Evolutionary conservation across 148 eudicot species (phyloP).

Genomic region (Nepenthes gracilis): DNA sequence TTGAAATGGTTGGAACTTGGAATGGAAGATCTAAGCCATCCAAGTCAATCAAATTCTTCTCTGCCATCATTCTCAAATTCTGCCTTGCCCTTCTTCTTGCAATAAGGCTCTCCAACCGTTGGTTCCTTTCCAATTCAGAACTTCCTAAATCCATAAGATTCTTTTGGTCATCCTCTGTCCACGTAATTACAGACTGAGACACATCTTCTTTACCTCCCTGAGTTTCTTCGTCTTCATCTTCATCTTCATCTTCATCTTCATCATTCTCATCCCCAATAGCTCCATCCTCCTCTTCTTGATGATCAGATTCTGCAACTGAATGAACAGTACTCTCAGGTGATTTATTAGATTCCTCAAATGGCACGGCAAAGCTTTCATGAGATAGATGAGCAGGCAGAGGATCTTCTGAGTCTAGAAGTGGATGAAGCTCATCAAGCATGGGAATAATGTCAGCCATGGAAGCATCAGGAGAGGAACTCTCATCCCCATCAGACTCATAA

Average conservation of each 20-base stretch:
- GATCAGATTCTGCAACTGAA: slow-evolving; percentile 46
- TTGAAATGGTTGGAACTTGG: slow-evolving; percentile 46
- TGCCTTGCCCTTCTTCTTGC: slow-evolving; percentile 54
- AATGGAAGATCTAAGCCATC: slow-evolving; percentile 47
- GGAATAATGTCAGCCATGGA: slow-evolving; percentile 76
- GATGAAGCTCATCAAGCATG: slow-evolving; percentile 80
- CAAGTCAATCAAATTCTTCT: slow-evolving; percentile 58
- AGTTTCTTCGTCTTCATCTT: slow-evolving; percentile 30
- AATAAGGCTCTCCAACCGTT: slow-evolving; percentile 64
- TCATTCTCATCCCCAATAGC: slow-evolving; percentile 18
- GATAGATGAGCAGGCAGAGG: slow-evolving; percentile 24
- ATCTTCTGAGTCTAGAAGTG: slow-evolving; percentile 43
- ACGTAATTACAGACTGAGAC: slow-evolving; percentile 39
- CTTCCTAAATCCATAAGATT: slow-evolving; percentile 77
- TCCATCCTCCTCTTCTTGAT: slow-evolving; percentile 30
- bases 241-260: slow-evolving; percentile 46
- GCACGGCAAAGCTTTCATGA: slow-evolving; percentile 21
- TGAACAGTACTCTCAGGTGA: slow-evolving; percentile 21
- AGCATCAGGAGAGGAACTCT: slow-evolving; percentile 83
- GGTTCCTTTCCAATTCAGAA: slow-evolving; percentile 67
- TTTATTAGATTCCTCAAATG: slow-evolving; percentile 13
- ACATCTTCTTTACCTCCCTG: slow-evolving; percentile 26
- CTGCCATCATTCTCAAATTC: slow-evolving; percentile 29
- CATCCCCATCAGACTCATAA: slow-evolving; percentile 57
- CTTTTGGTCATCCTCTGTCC: slow-evolving; percentile 80